Percentiles rank a stretch among this genome's conserved stretches.
phyloP scores from a whole-genome alignment of 176 grass and related monocot genomes.

The Musa acuminata region DNA sequence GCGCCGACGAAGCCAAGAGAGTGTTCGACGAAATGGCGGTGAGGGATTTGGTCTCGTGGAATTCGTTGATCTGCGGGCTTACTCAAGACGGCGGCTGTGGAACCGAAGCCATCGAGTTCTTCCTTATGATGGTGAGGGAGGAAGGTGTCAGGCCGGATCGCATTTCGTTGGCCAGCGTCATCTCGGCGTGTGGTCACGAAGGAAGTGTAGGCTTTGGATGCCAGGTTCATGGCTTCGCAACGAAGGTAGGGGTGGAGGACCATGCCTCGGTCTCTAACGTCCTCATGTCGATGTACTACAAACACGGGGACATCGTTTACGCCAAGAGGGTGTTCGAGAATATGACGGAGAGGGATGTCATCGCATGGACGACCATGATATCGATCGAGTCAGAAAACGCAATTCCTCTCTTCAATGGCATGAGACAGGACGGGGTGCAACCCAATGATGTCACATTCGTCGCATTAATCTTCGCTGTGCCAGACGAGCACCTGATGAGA shows the following conservation, averaged over 20 bases:
- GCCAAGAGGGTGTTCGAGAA: slow-evolving; percentile 35
- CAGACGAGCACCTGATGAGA: slow-evolving; percentile 16
- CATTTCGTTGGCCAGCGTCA: slow-evolving; percentile 60
- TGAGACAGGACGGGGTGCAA: slow-evolving; percentile 39
- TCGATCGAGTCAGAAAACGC: slow-evolving; percentile 57
- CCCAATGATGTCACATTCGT: slow-evolving; percentile 92
- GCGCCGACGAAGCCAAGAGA: slow-evolving; percentile 27
- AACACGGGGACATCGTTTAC: slow-evolving; percentile 21
- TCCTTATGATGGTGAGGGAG: slow-evolving; percentile 50
- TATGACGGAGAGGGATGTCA: slow-evolving; percentile 48
- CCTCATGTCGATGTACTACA: slow-evolving; percentile 87
- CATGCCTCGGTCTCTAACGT: slow-evolving; percentile 51
- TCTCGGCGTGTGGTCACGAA: slow-evolving; percentile 36
- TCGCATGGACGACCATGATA: slow-evolving; percentile 77
- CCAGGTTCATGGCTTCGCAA: slow-evolving; percentile 58
- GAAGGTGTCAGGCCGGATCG: slow-evolving; percentile 37
- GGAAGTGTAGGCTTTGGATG: slow-evolving; percentile 34
- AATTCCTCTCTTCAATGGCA: slow-evolving; percentile 40
- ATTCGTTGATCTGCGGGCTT: slow-evolving; percentile 59
- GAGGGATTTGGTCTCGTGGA: slow-evolving; percentile 65
- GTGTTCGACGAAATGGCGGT: slow-evolving; percentile 60
- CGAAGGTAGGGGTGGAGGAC: slow-evolving; percentile 43
- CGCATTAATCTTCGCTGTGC: slow-evolving; percentile 49
- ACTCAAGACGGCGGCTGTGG: slow-evolving; percentile 41
- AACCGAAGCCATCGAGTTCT: slow-evolving; percentile 36